Conservation (phyloP, 75 land plant genomes). For the Sequoiadendron giganteum region DNA sequence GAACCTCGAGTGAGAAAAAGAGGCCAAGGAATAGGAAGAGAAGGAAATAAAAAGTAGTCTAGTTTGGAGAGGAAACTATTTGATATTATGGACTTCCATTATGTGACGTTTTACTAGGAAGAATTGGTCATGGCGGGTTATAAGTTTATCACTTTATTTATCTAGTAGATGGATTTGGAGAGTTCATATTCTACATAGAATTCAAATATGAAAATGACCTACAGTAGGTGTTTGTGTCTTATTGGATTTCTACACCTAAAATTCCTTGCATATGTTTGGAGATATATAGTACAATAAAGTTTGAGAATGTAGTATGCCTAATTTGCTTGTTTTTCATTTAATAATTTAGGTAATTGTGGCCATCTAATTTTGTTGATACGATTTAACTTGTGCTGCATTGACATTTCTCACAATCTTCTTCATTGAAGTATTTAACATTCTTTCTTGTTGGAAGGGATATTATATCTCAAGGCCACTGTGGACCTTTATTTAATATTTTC, state of each 20-base stretch:
- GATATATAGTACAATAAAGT: not conserved
- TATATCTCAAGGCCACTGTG: no score
- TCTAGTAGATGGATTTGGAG: not conserved
- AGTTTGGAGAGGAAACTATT: not conserved
- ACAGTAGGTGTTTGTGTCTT: not conserved
- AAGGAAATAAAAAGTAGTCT: not conserved
- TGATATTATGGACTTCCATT: not conserved
- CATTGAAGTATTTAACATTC: not conserved
- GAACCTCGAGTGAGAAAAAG: not conserved
- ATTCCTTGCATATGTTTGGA: not conserved
- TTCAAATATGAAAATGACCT: not conserved
- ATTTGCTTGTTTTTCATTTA: not conserved
- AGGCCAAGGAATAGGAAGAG: conserved; percentile 5
- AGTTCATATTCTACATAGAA: not conserved
- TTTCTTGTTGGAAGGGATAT: no score
- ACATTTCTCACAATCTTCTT: no score
- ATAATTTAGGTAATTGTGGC: no score
- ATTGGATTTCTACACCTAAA: not conserved
- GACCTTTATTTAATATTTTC: not conserved
- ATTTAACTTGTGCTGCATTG: not conserved
- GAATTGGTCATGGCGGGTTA: not conserved
- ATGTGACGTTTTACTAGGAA: not conserved
- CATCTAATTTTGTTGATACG: no score
- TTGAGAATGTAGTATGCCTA: not conserved
- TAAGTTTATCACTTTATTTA: not conserved